Evolutionary conservation across 768 basidiomycete species (phyloP).

Genomic region (Kwoniella newhampshirensis): DNA sequence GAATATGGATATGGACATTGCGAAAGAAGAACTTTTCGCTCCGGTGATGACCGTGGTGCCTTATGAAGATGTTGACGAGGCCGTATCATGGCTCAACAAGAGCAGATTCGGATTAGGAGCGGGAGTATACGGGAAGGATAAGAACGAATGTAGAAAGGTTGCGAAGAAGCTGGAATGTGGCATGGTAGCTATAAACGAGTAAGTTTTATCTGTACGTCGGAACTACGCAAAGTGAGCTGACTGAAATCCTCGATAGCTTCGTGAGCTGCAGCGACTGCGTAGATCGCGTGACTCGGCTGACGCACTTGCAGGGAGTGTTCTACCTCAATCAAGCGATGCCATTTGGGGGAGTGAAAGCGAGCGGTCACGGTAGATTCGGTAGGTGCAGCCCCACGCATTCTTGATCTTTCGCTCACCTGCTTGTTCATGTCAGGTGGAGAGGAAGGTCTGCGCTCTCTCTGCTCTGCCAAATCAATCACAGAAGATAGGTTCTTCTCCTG

Average conservation of each 20-base stretch:
- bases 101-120: conserved; percentile 89
- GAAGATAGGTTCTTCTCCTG: conserved; percentile 80
- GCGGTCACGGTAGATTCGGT: conserved; percentile 94
- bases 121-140: conserved; percentile 87
- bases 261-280: conserved; percentile 7
- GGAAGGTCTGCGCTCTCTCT: conserved; percentile 85
- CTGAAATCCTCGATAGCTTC: conserved; percentile 21
- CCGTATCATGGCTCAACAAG: conserved; percentile 80
- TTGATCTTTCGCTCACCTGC: conserved; percentile 18
- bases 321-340: conserved; percentile 79
- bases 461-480: conserved; percentile 83
- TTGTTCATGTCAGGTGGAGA: conserved; percentile 65
- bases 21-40: conserved; percentile 86
- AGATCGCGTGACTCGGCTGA: conserved; percentile 2
- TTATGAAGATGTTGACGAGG: conserved; percentile 80
- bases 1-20: conserved; percentile 68
- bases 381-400: conserved; percentile 29
- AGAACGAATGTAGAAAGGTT: conserved; percentile 72
- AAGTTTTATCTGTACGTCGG: conserved; percentile 54
- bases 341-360: conserved; percentile 88
- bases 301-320: conserved; percentile 41
- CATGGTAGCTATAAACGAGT: conserved; percentile 97
- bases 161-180: conserved; percentile 83
- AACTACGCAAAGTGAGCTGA: too few relatives aligned
- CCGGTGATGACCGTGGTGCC: conserved; percentile 84